Base-by-base conservation (phyloP, 75 land plant genomes). In the Pseudotsuga menziesii region DNA sequence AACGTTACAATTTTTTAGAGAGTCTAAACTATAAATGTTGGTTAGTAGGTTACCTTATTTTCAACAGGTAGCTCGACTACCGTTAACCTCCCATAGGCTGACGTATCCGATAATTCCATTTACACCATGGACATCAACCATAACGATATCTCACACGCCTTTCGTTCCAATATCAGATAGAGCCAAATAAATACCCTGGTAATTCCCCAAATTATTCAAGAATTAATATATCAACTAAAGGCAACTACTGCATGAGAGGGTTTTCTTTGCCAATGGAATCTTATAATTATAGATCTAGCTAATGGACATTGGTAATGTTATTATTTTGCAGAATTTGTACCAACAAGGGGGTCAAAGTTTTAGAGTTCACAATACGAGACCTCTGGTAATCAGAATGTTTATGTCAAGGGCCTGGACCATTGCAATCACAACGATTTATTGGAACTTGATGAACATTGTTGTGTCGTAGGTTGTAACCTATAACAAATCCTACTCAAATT, bases 361-460 rank as follows among this genome's bases (percentile, higher is more conserved):
- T 56, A 78, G 82, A 81, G 77, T 92, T 22, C 85, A 85, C 75
- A 91, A 92, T 74, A 84, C 89, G 8, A 92, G 92, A 48, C 94
- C 94, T n/a, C 52, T 91, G 75, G 94, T n/a, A n/a, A n/a, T n/a
- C n/a, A n/a, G n/a, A 90, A 4, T 92, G 94, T 77, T 57, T 88
- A 4, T 92, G n/a, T n/a, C n/a, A n/a, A n/a, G n/a, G n/a, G n/a
- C 96, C 2, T 89, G 87, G 57, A 84, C 84, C 67, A 87, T 93
- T 57, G 72, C 89, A 5, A 32, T 57, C 66, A 66, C 17, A 80
- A 58, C 17, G 67, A 74, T 56, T 78, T 88, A 41, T 79, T 88
- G n/a, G 83, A 63, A 56, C 52, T 82, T 13, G 93, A 91, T 78
- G 57, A 59, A 0, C 4, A 78, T 74, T 93, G 96, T 13, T 93